phyloP scores from a whole-genome alignment of 345 rosid species.

The Aquilaria sinensis region DNA sequence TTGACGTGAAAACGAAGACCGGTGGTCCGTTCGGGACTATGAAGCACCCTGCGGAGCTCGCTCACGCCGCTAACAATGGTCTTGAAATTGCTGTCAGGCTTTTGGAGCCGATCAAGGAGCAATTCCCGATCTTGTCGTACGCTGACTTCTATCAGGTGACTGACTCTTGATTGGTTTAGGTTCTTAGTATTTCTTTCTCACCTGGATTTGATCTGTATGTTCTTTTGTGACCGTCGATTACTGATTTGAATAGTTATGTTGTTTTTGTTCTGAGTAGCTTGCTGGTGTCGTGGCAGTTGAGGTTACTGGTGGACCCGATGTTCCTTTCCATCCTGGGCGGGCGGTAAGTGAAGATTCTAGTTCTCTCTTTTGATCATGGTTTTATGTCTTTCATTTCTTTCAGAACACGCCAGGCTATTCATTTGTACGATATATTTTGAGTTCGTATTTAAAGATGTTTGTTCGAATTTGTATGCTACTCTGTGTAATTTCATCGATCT shows the following conservation, averaged over 20 bases:
- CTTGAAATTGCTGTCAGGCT: constrained; percentile 79
- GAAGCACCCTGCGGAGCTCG: constrained; percentile 54
- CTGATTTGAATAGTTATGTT: background rate
- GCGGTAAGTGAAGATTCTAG: constrained; percentile 40
- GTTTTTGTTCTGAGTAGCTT: constrained; percentile 31
- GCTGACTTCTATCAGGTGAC: constrained; percentile 86
- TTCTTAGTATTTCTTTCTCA: background rate
- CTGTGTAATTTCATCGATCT: too few species aligned
- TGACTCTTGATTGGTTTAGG: background rate
- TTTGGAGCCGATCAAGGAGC: constrained; percentile 79
- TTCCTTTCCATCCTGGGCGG: constrained; percentile 95
- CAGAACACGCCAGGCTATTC: too few species aligned
- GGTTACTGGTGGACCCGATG: constrained; percentile 93
- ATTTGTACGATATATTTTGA: background rate
- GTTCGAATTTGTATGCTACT: too few species aligned
- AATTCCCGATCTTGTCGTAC: constrained; percentile 58
- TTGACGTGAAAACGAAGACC: constrained; percentile 64
- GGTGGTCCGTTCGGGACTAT: constrained; percentile 98
- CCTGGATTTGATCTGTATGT: background rate
- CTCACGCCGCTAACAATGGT: constrained; percentile 84
- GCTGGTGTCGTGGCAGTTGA: constrained; percentile 97
- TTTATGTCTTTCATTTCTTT: too few species aligned
- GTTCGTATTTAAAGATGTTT: background rate
- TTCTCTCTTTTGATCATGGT: background rate
- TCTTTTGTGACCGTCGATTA: background rate